Percentiles rank a stretch among this genome's conserved stretches.
phyloP scores from a whole-genome alignment of 176 grass and related monocot genomes.

The Typha latifolia region DNA sequence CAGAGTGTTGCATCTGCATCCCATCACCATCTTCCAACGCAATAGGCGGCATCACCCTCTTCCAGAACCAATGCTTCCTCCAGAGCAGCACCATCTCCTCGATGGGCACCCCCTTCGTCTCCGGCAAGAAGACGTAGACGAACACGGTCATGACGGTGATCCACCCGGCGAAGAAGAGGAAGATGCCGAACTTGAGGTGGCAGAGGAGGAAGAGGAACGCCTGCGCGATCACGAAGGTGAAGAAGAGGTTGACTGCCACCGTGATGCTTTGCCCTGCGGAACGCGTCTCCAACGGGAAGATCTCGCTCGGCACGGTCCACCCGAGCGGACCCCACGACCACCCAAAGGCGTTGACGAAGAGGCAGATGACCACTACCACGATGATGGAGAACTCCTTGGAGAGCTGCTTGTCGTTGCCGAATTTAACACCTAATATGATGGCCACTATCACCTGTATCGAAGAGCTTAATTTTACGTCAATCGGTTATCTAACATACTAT shows the following conservation, averaged over 20 bases:
- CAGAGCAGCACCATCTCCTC: slow-evolving; percentile 83
- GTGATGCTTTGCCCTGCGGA: slow-evolving; percentile 97
- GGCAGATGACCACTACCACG: slow-evolving; percentile 73
- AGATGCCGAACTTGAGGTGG: slow-evolving; percentile 72
- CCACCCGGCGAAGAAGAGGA: slow-evolving; percentile 86
- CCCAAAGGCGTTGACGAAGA: slow-evolving; percentile 85
- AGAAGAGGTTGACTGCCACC: slow-evolving; percentile 66
- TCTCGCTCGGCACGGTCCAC: slow-evolving; percentile 91
- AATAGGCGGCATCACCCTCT: slow-evolving; percentile 41
- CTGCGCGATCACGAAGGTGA: slow-evolving; percentile 79
- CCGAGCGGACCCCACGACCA: slow-evolving; percentile 92
- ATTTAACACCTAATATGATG: slow-evolving; percentile 56
- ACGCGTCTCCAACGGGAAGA: slow-evolving; percentile 81
- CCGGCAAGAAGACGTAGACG: slow-evolving; percentile 58
- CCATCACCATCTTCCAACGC: slow-evolving; percentile 33
- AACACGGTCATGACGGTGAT: slow-evolving; percentile 76
- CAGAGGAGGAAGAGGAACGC: slow-evolving; percentile 65
- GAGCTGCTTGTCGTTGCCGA: slow-evolving; percentile 58
- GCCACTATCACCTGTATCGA: slow-evolving; percentile 64
- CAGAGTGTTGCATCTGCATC: neutral
- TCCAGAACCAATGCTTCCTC: slow-evolving; percentile 92
- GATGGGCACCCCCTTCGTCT: slow-evolving; percentile 85
- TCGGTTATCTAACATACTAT: too few relatives aligned
- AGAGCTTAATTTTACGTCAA: neutral
- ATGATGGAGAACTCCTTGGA: slow-evolving; percentile 52